Base-by-base conservation (phyloP, 805 yeast genomes). In the Starmerella floricola region DNA sequence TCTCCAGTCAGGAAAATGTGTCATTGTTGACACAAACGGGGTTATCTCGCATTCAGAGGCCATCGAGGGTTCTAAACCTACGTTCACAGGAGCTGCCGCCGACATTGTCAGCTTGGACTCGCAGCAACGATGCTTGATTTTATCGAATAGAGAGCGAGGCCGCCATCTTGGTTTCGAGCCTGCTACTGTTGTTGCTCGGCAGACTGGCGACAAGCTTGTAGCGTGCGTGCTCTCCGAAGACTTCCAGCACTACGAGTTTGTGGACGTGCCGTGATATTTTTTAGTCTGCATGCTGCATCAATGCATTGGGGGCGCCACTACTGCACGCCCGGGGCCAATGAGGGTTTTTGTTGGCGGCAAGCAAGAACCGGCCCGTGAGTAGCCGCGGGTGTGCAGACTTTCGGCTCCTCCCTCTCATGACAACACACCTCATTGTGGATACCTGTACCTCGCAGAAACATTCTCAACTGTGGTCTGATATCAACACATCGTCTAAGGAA, bases 151-250 rank as follows among this genome's bases (percentile, higher is more conserved):
- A 6, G 11, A 17, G n/a, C n/a, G n/a, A 3, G n/a, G 10, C 4
- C 17, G 11, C 6, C 21, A 17, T 3, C 39, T 43, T 2, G 49
- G 34, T 12, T 36, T 46, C 43, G 40, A 39, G 31, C 47, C 49
- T 2, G 24, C 18, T 2, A 42, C 49, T 3, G 24, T 40, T 4
- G 32, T 41, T 11, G 36, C 41, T 2, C 26, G 44, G 3, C 15
- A 16, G n/a, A 41, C 40, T 10, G 33, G 20, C 10, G 26, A 29
- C 4, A 2, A 6, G 21, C 24, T 32, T 13, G 21, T 30, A 2
- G 43, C 36, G 6, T 46, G 49, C 26, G 43, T 40, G 3, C 24
- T 46, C 8, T 42, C 49, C 10, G 42, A 43, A 17, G 49, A 46
- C 34, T 32, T 38, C 12, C 49, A 40, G 27, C 49, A 47, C 23